Evolutionary conservation across 352 stramenopile species (phyloP), one percentile per base, ranked within the genome.

Genomic region (Globisporangium ultimum): DNA sequence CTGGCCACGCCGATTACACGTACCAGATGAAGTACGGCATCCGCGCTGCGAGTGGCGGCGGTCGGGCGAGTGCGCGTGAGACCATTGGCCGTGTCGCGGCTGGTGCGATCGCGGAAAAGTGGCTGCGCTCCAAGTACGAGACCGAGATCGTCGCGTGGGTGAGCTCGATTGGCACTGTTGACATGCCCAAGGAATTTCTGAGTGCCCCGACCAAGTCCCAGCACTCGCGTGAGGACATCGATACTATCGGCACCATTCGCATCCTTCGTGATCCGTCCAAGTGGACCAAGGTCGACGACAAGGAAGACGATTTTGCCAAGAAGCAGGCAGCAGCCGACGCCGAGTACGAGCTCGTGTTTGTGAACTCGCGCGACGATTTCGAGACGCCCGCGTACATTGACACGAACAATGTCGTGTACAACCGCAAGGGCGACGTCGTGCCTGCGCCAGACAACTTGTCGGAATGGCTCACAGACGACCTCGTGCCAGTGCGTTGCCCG

Each of bases 21-120:
- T 99, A 99, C 78, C 96, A 99, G 88, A 96, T 98, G 75, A 99
- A 99, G 76, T 99, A 99, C 73, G 97, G 97, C 62, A 97, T 98
- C 47, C 91, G 97, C 50, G 96, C 97, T 10, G 95, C 98, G 64
- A 98, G 94, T 46, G 97, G 97, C 49, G 97, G 97, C 52, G 97
- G 97, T 42, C 91, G 97, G 24, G 93, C 89, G 28, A 98, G 90
- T 48, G 97, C 97, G 12, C 87, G 97, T 14, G 97, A 99, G 75
- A 99, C 97, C 13, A 99, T 99, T 74, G 97, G 97, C 41, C 94
- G 97, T 58, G 97, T 99, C 17, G 97, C 97, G 0, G 96, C 96
- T 12, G 97, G 95, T 43, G 97, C 97, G 9, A 91, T 99, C 64
- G 97, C 97, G 10, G 85, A 98, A 60, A 98, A 98, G 75, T 97